phyloP scores from a whole-genome alignment of 257 asterid species.

The Osmanthus fragrans region DNA sequence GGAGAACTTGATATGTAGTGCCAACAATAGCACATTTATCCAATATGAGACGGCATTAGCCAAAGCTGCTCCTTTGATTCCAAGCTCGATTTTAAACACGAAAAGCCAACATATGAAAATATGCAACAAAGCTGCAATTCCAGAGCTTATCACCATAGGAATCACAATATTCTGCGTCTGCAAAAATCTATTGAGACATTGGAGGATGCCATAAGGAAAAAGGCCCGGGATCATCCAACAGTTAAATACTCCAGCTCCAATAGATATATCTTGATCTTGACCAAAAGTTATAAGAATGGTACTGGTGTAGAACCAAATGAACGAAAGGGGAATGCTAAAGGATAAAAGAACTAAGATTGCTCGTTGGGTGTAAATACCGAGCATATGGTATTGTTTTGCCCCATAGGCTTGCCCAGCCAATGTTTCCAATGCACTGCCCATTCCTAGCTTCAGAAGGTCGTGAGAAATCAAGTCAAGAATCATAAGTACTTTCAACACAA shows the following conservation, averaged over 20 bases:
- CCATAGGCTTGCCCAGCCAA: slow-evolving; percentile 72
- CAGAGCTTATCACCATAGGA: slow-evolving; percentile 63
- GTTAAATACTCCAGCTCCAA: slow-evolving; percentile 56
- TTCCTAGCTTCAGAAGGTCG: slow-evolving; percentile 53
- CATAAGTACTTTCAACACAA: too few species aligned
- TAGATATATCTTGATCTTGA: slow-evolving; percentile 54
- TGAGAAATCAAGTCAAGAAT: background rate
- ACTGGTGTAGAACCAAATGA: slow-evolving; percentile 54
- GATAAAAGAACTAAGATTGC: slow-evolving; percentile 49
- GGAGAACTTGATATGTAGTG: slow-evolving; percentile 46
- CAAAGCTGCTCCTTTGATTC: slow-evolving; percentile 62
- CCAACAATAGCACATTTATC: slow-evolving; percentile 50
- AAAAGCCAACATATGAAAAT: slow-evolving; percentile 57
- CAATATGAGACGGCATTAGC: slow-evolving; percentile 63
- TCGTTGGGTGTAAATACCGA: slow-evolving; percentile 52
- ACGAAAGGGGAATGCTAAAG: slow-evolving; percentile 42
- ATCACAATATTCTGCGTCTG: slow-evolving; percentile 59
- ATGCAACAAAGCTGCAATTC: slow-evolving; percentile 46
- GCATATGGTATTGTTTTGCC: slow-evolving; percentile 56
- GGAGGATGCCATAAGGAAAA: slow-evolving; percentile 60
- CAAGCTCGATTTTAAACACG: slow-evolving; percentile 36
- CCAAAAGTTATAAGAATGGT: slow-evolving; percentile 48
- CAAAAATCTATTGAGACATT: slow-evolving; percentile 51
- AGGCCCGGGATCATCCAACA: slow-evolving; percentile 64
- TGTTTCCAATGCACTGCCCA: slow-evolving; percentile 75